Evolutionary conservation across 352 stramenopile genomes (phyloP).

Genomic region (Globisporangium solare): DNA sequence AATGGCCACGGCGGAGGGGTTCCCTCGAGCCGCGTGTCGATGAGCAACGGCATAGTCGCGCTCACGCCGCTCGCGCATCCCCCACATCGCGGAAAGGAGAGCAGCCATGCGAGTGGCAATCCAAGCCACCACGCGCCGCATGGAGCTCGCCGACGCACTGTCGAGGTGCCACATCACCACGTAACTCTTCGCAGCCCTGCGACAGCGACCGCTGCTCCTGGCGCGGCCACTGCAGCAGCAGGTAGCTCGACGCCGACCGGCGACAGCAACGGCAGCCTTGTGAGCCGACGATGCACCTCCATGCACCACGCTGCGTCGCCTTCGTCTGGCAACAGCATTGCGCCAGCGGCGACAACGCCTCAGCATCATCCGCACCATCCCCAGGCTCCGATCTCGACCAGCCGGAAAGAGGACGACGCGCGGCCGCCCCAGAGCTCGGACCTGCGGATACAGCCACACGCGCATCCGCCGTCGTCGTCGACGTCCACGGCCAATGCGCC

Average conservation of each 20-base stretch:
- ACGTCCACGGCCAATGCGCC: neutral
- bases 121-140: no score
- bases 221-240: neutral
- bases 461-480: neutral
- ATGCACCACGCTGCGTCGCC: neutral
- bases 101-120: neutral
- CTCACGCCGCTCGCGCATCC: slow-evolving; percentile 21
- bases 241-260: neutral
- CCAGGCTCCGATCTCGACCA: neutral
- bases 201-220: neutral
- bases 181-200: neutral
- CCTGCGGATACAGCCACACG: slow-evolving; percentile 18
- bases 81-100: neutral
- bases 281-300: neutral
- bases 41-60: slow-evolving; percentile 36
- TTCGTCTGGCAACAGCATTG: no score
- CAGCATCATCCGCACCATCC: slow-evolving; percentile 1
- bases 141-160: slow-evolving; percentile 14
- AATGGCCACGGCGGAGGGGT: neutral
- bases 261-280: slow-evolving; percentile 1
- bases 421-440: slow-evolving; percentile 2
- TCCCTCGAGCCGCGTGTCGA: slow-evolving; percentile 10
- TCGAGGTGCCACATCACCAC: slow-evolving; percentile 6
- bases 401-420: slow-evolving; percentile 21
- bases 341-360: neutral